Evolutionary conservation across 257 asterid species (phyloP).

Genomic region (Craterostigma plantagineum): DNA sequence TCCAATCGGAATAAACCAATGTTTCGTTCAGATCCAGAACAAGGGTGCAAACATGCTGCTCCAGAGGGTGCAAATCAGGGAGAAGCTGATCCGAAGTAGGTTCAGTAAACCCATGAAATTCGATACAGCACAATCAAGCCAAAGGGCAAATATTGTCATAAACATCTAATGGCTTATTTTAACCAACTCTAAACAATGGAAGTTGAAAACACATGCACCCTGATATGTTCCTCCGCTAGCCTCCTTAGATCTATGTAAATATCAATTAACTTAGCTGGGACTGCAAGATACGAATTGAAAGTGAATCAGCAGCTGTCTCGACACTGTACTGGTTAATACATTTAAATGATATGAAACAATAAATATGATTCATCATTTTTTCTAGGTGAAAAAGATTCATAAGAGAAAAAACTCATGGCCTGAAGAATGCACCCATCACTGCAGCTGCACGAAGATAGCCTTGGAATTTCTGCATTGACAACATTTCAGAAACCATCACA

Average conservation of each 20-base stretch:
- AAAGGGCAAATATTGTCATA: slow-evolving; percentile 1
- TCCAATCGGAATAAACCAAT: slow-evolving; percentile 73
- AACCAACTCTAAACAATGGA: slow-evolving; percentile 1
- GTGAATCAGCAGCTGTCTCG: slow-evolving; percentile 5
- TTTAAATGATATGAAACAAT: neutral
- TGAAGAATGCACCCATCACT: slow-evolving; percentile 36
- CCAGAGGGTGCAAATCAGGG: slow-evolving; percentile 75
- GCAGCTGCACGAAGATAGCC: slow-evolving; percentile 32
- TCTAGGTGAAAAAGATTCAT: neutral
- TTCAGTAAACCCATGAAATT: slow-evolving; percentile 55
- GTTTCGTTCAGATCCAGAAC: slow-evolving; percentile 89
- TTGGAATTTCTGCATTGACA: slow-evolving; percentile 45
- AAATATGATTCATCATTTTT: neutral
- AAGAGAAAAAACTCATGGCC: neutral
- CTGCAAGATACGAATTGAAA: slow-evolving; percentile 21
- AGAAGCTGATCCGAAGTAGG: slow-evolving; percentile 84
- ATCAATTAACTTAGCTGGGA: slow-evolving; percentile 58
- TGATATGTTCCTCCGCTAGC: slow-evolving; percentile 63
- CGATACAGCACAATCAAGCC: slow-evolving; percentile 4
- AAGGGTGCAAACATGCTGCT: slow-evolving; percentile 68
- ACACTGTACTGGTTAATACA: slow-evolving; percentile 1
- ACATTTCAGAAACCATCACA: neutral
- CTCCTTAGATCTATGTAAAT: slow-evolving; percentile 61
- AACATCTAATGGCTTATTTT: neutral
- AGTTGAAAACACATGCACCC: slow-evolving; percentile 27